These are phyloP conservation scores for Citrus hindsii DNA, from an alignment of 345 rosid genomes.

Conservation along the genomic window DNA sequence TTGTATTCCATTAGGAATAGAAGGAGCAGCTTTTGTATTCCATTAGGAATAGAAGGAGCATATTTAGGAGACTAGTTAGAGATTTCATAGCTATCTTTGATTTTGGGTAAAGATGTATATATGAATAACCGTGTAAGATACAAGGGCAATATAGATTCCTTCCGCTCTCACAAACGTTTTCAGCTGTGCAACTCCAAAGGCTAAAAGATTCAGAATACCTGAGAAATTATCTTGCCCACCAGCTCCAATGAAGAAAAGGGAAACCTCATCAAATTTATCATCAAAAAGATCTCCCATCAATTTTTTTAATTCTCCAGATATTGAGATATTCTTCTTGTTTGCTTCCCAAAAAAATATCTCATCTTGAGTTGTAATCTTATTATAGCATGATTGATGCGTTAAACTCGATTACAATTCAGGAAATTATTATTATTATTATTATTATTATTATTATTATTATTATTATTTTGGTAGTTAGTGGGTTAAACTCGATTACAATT, in stretches of 20 bases:
- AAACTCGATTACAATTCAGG: neutral
- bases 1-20: no score
- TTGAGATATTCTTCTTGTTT: constrained; percentile 37
- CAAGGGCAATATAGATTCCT: no score
- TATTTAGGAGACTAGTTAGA: no score
- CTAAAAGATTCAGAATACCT: constrained; percentile 28
- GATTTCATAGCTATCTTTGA: no score
- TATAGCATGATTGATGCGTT: neutral
- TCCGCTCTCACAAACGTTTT: no score
- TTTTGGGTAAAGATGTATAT: no score
- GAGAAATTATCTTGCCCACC: constrained; percentile 30
- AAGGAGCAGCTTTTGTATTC: no score
- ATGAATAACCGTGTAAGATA: no score
- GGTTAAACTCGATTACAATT: neutral
- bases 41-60: no score
- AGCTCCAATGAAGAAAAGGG: constrained; percentile 41
- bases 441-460: no score
- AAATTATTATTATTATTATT: no score
- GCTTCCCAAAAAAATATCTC: constrained; percentile 20
- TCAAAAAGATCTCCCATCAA: constrained; percentile 15
- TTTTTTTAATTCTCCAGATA: constrained; percentile 31
- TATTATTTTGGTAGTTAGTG: neutral
- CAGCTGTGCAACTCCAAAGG: constrained; percentile 31
- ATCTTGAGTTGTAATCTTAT: neutral
- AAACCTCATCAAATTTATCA: constrained; percentile 4